These are phyloP conservation scores for Sungouiozyma intestinalis DNA, from an alignment of 805 yeast genomes.

Conservation along the genomic window DNA sequence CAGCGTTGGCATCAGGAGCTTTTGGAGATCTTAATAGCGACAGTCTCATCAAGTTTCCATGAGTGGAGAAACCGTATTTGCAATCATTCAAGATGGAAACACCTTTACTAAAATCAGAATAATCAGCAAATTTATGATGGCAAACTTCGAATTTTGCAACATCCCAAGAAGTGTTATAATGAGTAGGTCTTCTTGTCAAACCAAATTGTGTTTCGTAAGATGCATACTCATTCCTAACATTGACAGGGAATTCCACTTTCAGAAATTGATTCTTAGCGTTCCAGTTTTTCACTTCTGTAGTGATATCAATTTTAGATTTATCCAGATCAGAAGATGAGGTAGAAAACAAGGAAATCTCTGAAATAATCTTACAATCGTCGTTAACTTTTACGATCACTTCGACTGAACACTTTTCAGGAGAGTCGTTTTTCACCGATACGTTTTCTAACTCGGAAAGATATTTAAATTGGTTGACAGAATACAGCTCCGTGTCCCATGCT, in stretches of 20 bases:
- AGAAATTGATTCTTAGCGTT: constrained; percentile 77
- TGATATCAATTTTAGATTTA: constrained; percentile 39
- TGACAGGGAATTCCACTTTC: constrained; percentile 92
- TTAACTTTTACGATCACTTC: constrained; percentile 54
- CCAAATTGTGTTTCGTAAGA: constrained; percentile 94
- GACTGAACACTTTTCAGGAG: constrained; percentile 52
- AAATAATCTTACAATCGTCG: constrained; percentile 44
- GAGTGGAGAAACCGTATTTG: constrained; percentile 88
- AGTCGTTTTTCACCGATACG: constrained; percentile 29
- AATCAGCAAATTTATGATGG: constrained; percentile 88
- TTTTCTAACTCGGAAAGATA: constrained; percentile 32
- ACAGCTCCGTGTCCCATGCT: constrained; percentile 97
- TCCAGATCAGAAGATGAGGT: constrained; percentile 33
- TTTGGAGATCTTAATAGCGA: constrained; percentile 85
- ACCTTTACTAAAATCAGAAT: constrained; percentile 79
- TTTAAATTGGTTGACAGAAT: constrained; percentile 61
- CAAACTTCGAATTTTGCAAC: constrained; percentile 94
- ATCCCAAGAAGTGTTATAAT: constrained; percentile 92
- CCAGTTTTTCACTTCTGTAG: constrained; percentile 63
- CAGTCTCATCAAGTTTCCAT: constrained; percentile 84
- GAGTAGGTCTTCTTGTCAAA: constrained; percentile 83
- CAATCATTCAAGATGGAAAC: constrained; percentile 73
- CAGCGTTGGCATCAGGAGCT: constrained; percentile 90
- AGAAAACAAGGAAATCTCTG: constrained; percentile 54
- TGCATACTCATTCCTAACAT: constrained; percentile 64